Evolutionary conservation across 345 rosid species (phyloP).

Genomic region (Boechera stricta): DNA sequence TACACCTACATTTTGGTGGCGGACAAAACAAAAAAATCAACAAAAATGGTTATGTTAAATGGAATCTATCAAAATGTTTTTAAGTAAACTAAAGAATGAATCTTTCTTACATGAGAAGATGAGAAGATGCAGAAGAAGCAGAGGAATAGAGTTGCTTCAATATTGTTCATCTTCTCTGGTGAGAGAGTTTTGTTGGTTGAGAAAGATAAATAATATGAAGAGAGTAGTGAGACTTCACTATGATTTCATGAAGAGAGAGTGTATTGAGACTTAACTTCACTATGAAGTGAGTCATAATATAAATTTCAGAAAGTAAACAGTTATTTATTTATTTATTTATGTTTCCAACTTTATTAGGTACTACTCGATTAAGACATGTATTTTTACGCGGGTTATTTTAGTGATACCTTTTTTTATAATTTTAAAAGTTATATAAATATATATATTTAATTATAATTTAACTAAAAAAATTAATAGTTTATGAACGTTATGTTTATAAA

Average conservation of each 20-base stretch:
- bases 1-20: slow-evolving; percentile 18
- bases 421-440: no score
- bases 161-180: slow-evolving; percentile 36
- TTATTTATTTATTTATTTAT: background rate
- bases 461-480: background rate
- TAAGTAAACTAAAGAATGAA: background rate
- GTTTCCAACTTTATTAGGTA: background rate
- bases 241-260: slow-evolving; percentile 27
- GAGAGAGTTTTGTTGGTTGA: slow-evolving; percentile 31
- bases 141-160: slow-evolving; percentile 28
- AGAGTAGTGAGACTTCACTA: slow-evolving; percentile 38
- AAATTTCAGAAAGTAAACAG: background rate
- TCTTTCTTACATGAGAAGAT: slow-evolving; percentile 32
- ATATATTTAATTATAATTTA: no score
- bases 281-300: background rate
- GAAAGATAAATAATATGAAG: slow-evolving; percentile 41
- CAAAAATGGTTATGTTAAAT: background rate
- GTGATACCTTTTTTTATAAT: background rate
- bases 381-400: background rate
- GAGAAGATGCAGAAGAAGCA: slow-evolving; percentile 28
- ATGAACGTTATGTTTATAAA: background rate
- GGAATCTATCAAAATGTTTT: background rate
- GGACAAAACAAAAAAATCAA: no score
- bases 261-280: background rate
- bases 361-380: background rate